Evolutionary conservation across 148 eudicot species (phyloP).

Genomic region (Pouteria glomerata): DNA sequence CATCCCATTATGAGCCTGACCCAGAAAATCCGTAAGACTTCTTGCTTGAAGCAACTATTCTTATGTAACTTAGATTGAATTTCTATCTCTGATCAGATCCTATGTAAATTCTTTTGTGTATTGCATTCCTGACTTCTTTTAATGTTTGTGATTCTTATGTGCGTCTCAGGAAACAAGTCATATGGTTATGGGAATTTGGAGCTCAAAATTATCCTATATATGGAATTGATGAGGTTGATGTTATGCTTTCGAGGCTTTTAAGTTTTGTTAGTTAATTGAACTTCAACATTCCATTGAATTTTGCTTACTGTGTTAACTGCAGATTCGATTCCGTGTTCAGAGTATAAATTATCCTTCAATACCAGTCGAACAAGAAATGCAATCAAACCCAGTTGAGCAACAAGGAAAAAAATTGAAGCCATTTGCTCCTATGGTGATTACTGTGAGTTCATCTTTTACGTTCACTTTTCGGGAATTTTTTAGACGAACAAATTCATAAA

Average conservation of each 20-base stretch:
- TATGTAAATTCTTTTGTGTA: not conserved
- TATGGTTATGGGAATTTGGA: conserved; percentile 48
- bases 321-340: conserved; percentile 77
- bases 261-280: not conserved
- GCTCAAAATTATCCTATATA: conserved; percentile 32
- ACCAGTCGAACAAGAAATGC: conserved; percentile 59
- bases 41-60: not conserved
- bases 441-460: conserved; percentile 41
- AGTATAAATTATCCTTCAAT: conserved; percentile 56
- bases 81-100: not conserved
- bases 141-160: not conserved
- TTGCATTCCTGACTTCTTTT: not conserved
- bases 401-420: conserved; percentile 23
- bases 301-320: conserved; percentile 18
- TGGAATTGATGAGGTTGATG: conserved; percentile 48
- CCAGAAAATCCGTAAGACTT: conserved; percentile 46
- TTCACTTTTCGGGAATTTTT: not conserved
- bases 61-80: not conserved
- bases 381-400: not conserved
- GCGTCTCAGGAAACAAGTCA: conserved; percentile 34
- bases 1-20: conserved; percentile 37
- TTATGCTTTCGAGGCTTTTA: conserved; percentile 8
- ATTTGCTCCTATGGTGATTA: conserved; percentile 85
- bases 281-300: not conserved
- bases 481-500: not conserved